Evolutionary conservation across 169 alveolate genomes (phyloP).

Genomic region (Plasmodium vivax): DNA sequence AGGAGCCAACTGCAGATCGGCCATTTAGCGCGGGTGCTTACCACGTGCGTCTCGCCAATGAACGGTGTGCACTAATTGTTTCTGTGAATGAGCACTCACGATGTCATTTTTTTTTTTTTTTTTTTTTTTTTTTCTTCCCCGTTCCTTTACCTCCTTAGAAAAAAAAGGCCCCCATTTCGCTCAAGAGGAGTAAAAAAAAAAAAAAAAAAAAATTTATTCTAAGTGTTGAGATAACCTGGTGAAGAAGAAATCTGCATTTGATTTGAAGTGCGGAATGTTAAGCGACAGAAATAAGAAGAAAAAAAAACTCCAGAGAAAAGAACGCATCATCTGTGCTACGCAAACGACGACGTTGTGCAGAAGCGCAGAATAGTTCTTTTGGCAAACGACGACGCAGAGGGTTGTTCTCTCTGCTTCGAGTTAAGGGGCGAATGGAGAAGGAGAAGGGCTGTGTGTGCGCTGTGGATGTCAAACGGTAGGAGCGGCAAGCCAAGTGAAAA

Average conservation of each 20-base stretch:
- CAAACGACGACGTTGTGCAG: not conserved
- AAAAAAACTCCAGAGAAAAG: no score
- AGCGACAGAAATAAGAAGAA: not conserved
- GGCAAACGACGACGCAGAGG: not conserved
- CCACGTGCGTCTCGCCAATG: not conserved
- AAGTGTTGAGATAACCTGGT: not conserved
- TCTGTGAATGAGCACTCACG: not conserved
- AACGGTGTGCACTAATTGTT: not conserved
- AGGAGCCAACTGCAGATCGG: not conserved
- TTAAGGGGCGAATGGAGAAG: not conserved
- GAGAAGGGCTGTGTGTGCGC: not conserved
- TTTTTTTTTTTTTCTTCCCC: not conserved
- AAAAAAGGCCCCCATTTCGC: not conserved
- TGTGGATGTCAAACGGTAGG: not conserved
- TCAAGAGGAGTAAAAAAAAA: slow-evolving; percentile 1
- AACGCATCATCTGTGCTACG: not conserved
- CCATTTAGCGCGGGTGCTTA: not conserved
- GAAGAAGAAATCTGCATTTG: not conserved
- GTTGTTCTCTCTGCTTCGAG: not conserved
- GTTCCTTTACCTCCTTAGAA: not conserved
- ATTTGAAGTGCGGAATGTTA: not conserved
- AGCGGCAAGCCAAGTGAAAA: not conserved
- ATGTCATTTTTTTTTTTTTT: not conserved
- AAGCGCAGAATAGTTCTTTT: not conserved
- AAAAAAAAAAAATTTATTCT: slow-evolving; percentile 1